These are phyloP conservation scores for Cordyceps militaris DNA, from an alignment of 2,329 filamentous ascomycete genomes.

Conservation along the genomic window DNA sequence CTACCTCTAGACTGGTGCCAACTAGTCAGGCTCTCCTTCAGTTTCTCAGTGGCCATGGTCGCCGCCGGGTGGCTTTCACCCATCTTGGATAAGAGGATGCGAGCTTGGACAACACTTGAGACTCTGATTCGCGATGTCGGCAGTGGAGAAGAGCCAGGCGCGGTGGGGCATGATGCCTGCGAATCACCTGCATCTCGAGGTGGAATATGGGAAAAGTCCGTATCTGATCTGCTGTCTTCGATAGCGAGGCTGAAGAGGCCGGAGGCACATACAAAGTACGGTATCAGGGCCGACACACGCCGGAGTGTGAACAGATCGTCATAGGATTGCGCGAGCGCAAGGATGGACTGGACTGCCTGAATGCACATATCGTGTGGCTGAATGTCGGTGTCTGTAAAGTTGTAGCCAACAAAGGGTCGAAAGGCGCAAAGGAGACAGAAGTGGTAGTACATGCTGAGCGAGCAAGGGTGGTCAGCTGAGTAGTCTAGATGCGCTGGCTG, in stretches of 20 bases:
- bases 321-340: constrained; percentile 15
- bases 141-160: background rate
- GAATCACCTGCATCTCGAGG: background rate
- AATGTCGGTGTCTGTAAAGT: background rate
- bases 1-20: background rate
- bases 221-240: background rate
- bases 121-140: background rate
- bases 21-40: background rate
- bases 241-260: constrained; percentile 11
- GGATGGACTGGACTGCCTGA: background rate
- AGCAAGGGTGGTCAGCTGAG: background rate
- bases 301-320: constrained; percentile 17
- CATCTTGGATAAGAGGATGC: constrained; percentile 11
- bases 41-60: background rate
- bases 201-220: background rate
- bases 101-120: constrained; percentile 9
- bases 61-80: background rate
- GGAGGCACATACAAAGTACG: constrained; percentile 15
- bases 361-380: constrained; percentile 2
- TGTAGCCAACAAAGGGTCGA: constrained; percentile 8
- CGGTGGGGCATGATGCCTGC: background rate
- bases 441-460: constrained; percentile 17
- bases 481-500: background rate
- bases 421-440: constrained; percentile 12
- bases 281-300: constrained; percentile 15